A percentile compares a stretch with the other conserved stretches of the same genome.
Conservation (phyloP, 2,329 filamentous ascomycete species). For the Aspergillus sp. region DNA sequence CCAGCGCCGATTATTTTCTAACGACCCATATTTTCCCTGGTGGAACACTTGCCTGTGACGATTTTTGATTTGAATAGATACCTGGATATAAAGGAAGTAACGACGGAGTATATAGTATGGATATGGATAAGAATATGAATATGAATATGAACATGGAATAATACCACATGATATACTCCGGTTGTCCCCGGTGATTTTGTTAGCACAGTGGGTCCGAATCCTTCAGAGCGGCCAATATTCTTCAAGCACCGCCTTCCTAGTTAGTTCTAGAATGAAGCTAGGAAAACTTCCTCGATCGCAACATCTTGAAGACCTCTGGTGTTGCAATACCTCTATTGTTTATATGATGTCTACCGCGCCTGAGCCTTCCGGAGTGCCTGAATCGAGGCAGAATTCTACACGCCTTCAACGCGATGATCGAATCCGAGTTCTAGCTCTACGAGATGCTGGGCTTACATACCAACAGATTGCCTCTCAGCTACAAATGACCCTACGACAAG, state of each 20-base stretch:
- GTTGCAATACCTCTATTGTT: too few species aligned
- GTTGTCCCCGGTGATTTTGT: background rate
- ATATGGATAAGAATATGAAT: too few species aligned
- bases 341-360: background rate
- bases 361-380: background rate
- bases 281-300: background rate
- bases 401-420: constrained; percentile 39
- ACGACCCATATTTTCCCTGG: background rate
- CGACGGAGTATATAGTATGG: too few species aligned
- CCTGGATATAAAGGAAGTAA: too few species aligned
- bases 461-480: constrained; percentile 12
- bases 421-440: constrained; percentile 16
- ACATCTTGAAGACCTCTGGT: background rate
- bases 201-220: background rate
- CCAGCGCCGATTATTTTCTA: constrained; percentile 27
- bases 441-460: constrained; percentile 16
- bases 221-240: background rate
- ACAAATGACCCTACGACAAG: constrained; percentile 6
- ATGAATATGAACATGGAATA: too few species aligned
- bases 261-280: background rate
- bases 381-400: constrained; percentile 1
- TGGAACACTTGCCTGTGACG: too few species aligned
- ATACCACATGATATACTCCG: background rate
- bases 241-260: background rate
- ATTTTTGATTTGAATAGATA: too few species aligned